Evolutionary conservation across 108 stramenopile genomes (phyloP).

Genomic region (Mayamaea pseudoterrestris): DNA sequence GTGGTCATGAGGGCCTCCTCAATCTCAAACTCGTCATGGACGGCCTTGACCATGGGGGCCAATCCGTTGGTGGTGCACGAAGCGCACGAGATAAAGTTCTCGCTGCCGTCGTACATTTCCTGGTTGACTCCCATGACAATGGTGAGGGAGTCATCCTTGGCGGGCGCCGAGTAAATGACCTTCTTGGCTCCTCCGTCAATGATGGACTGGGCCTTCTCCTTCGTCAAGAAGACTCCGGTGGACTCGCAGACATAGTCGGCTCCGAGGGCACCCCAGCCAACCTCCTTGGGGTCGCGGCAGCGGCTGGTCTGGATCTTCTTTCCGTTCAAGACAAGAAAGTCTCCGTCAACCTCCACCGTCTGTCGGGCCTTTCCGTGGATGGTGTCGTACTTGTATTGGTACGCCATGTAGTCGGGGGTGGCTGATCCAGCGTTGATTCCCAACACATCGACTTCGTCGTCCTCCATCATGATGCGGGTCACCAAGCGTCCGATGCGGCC

Average conservation of each 20-base stretch:
- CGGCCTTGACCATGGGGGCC: slow-evolving; percentile 97
- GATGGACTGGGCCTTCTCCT: slow-evolving; percentile 90
- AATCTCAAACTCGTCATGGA: slow-evolving; percentile 97
- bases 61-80: slow-evolving; percentile 99
- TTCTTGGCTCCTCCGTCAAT: slow-evolving; percentile 98
- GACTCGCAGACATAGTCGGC: slow-evolving; percentile 99
- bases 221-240: slow-evolving; percentile 98
- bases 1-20: slow-evolving; percentile 99
- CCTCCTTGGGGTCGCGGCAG: slow-evolving; percentile 94
- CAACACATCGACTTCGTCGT: slow-evolving; percentile 75
- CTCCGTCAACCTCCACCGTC: slow-evolving; percentile 94
- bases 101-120: slow-evolving; percentile 82
- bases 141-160: slow-evolving; percentile 98
- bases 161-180: slow-evolving; percentile 99
- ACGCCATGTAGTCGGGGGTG: slow-evolving; percentile 98
- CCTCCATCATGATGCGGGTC: slow-evolving; percentile 94
- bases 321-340: slow-evolving; percentile 95
- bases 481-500: slow-evolving; percentile 99
- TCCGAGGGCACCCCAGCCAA: slow-evolving; percentile 90
- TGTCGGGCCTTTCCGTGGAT: slow-evolving; percentile 97
- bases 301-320: slow-evolving; percentile 85
- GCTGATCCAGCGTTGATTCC: slow-evolving; percentile 97
- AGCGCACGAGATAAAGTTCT: slow-evolving; percentile 96
- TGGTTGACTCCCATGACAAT: slow-evolving; percentile 99
- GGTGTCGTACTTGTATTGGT: slow-evolving; percentile 99